These are phyloP conservation scores for Hemileccinum rubropunctum DNA, from an alignment of 768 basidiomycete species.

Conservation along the genomic window DNA sequence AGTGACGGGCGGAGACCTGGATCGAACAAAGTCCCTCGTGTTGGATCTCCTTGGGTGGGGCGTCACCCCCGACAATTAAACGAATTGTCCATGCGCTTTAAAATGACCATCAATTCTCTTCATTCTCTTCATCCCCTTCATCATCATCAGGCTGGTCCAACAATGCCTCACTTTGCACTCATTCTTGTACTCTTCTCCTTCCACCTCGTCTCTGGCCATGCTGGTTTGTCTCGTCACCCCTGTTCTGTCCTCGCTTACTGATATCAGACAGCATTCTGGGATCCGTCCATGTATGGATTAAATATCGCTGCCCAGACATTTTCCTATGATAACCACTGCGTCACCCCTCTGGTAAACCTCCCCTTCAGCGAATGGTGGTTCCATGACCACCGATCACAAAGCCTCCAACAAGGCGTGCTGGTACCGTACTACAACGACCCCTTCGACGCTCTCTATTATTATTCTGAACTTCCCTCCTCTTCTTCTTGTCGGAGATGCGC, in stretches of 20 bases:
- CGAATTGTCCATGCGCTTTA: no score
- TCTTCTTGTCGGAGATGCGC: no score
- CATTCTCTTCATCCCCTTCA: no score
- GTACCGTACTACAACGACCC: no score
- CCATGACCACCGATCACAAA: no score
- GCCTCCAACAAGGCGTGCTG: no score
- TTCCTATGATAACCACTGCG: conserved; percentile 64
- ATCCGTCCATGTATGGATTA: conserved; percentile 65
- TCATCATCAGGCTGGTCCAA: conserved; percentile 20
- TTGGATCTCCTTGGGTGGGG: neutral
- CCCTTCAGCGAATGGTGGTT: conserved; percentile 56
- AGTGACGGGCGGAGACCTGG: no score
- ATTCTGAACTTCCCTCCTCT: no score
- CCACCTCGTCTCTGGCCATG: conserved; percentile 14
- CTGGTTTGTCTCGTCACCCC: conserved; percentile 8
- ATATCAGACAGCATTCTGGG: conserved; percentile 43
- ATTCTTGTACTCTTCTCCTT: conserved; percentile 1
- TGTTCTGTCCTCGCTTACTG: neutral
- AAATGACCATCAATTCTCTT: no score
- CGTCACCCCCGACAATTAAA: conserved; percentile 39
- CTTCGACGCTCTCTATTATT: no score
- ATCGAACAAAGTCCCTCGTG: neutral
- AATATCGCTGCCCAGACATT: conserved; percentile 58
- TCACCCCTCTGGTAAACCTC: conserved; percentile 35
- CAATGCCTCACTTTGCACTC: neutral